Percentiles rank a stretch among this genome's conserved stretches.
These are phyloP conservation scores for Stephania yunnanensis DNA, from an alignment of 164 flowering plant genomes.

Conservation along the genomic window DNA sequence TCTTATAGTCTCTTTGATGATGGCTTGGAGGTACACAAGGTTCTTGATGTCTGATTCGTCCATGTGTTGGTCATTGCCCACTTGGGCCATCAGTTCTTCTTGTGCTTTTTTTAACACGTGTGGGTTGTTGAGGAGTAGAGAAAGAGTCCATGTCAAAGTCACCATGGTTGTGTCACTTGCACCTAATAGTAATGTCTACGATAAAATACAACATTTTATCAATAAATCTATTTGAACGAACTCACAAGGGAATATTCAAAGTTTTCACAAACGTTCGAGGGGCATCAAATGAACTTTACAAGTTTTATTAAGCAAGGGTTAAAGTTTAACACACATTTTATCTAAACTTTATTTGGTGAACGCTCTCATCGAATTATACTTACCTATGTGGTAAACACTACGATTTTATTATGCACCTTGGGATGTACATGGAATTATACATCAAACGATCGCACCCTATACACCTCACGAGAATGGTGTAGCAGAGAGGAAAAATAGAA, in stretches of 20 bases:
- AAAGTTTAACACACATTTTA: too few relatives aligned
- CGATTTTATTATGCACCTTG: too few relatives aligned
- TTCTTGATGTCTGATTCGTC: slow-evolving; percentile 25
- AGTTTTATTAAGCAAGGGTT: too few relatives aligned
- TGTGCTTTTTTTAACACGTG: slow-evolving; percentile 19
- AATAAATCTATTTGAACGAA: too few relatives aligned
- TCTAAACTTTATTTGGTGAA: slow-evolving; percentile 9
- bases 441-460: too few relatives aligned
- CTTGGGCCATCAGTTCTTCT: slow-evolving; percentile 23
- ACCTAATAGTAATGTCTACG: slow-evolving; percentile 10
- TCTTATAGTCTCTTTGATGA: slow-evolving; percentile 20
- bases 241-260: too few relatives aligned
- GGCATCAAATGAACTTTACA: too few relatives aligned
- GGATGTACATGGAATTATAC: too few relatives aligned
- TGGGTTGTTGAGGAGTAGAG: slow-evolving; percentile 21
- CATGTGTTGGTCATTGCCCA: slow-evolving; percentile 22
- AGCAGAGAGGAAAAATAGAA: too few relatives aligned
- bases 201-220: background rate
- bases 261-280: too few relatives aligned
- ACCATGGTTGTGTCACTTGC: slow-evolving; percentile 21
- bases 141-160: slow-evolving; percentile 20
- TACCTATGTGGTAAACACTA: background rate
- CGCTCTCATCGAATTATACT: slow-evolving; percentile 6
- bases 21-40: slow-evolving; percentile 26
- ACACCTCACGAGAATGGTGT: too few relatives aligned